A percentile compares a stretch with the other conserved stretches of the same genome.
These are phyloP conservation scores for Pyrrhoderma lamaoense DNA, from an alignment of 1,284 basidiomycete species.

Conservation along the genomic window DNA sequence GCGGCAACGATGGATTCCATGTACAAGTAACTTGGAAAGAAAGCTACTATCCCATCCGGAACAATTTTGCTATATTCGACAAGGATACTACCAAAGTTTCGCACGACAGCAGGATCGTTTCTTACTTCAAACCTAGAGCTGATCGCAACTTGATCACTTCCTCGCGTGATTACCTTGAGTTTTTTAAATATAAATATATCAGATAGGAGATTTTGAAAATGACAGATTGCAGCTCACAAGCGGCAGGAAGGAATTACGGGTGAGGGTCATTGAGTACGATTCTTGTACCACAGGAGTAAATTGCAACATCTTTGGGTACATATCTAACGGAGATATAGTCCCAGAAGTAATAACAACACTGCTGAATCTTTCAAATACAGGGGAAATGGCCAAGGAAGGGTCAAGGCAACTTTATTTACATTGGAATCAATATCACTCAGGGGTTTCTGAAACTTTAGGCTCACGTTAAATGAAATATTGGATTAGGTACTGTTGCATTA, in stretches of 20 bases:
- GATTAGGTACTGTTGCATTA: slow-evolving; percentile 97
- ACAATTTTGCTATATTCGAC: slow-evolving; percentile 98
- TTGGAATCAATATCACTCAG: background rate
- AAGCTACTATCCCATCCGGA: slow-evolving; percentile 98
- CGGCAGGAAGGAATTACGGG: slow-evolving; percentile 96
- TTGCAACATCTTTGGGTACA: slow-evolving; percentile 99
- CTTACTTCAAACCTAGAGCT: slow-evolving; percentile 99
- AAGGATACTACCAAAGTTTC: slow-evolving; percentile 97
- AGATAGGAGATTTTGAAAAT: slow-evolving; percentile 8
- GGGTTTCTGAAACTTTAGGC: slow-evolving; percentile 25
- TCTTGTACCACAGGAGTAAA: slow-evolving; percentile 98
- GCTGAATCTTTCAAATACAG: slow-evolving; percentile 97
- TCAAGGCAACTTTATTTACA: slow-evolving; percentile 74
- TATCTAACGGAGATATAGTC: slow-evolving; percentile 96
- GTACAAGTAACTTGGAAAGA: slow-evolving; percentile 99
- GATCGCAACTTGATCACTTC: slow-evolving; percentile 97
- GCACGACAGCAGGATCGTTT: slow-evolving; percentile 97
- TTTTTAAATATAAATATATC: background rate
- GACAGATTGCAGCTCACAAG: slow-evolving; percentile 48
- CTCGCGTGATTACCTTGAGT: slow-evolving; percentile 87
- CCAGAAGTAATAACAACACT: slow-evolving; percentile 98
- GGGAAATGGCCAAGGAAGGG: slow-evolving; percentile 95
- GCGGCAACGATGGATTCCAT: slow-evolving; percentile 99
- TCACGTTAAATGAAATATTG: slow-evolving; percentile 96
- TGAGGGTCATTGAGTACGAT: slow-evolving; percentile 97